These are phyloP conservation scores for Chytriomyces confervae DNA, from an alignment of 192 early-diverging fungal genomes.

Conservation along the genomic window DNA sequence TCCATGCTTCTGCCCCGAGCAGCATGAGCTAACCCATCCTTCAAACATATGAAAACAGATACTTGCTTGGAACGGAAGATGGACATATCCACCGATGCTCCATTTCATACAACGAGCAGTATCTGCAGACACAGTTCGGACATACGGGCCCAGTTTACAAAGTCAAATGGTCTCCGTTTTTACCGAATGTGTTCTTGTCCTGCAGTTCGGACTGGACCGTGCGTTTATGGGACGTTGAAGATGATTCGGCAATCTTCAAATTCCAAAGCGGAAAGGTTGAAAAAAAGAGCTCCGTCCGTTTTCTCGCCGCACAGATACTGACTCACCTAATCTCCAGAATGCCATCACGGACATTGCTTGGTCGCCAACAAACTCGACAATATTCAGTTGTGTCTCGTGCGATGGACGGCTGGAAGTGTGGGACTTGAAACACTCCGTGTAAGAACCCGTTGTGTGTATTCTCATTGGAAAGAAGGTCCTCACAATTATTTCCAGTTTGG, in stretches of 20 bases:
- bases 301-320: background rate
- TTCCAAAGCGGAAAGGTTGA: slow-evolving; percentile 64
- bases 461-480: background rate
- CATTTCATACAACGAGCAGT: slow-evolving; percentile 68
- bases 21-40: background rate
- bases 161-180: slow-evolving; percentile 63
- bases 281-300: background rate
- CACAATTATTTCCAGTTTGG: slow-evolving; percentile 46
- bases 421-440: slow-evolving; percentile 64
- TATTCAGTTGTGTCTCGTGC: slow-evolving; percentile 61
- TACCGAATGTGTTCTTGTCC: slow-evolving; percentile 51
- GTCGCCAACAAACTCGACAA: slow-evolving; percentile 57
- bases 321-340: slow-evolving; percentile 39
- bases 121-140: slow-evolving; percentile 57
- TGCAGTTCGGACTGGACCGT: slow-evolving; percentile 65
- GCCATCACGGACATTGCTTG: slow-evolving; percentile 62
- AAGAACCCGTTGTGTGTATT: slow-evolving; percentile 9
- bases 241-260: slow-evolving; percentile 55
- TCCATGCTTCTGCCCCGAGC: background rate
- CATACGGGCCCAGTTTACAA: slow-evolving; percentile 65
- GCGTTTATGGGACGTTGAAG: slow-evolving; percentile 61
- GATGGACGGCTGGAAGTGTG: slow-evolving; percentile 68
- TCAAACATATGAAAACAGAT: slow-evolving; percentile 39
- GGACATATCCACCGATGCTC: slow-evolving; percentile 65
- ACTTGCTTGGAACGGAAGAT: slow-evolving; percentile 67